Conservation (phyloP, 2,329 filamentous ascomycete genomes). For the Botrytis fragariae region DNA sequence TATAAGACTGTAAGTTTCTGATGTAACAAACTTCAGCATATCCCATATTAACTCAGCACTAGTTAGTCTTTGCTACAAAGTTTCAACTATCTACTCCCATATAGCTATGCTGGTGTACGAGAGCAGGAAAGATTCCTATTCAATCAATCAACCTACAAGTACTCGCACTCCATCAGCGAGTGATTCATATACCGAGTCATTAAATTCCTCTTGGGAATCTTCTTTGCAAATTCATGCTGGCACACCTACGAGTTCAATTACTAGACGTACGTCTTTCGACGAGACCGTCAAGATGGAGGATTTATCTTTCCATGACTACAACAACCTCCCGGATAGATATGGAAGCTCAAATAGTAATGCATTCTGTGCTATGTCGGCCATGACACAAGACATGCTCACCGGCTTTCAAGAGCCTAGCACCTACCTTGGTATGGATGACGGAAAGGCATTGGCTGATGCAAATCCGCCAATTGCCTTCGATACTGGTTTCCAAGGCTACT, state of each 20-base stretch:
- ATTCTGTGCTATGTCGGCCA: conserved; percentile 24
- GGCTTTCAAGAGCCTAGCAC: conserved; percentile 22
- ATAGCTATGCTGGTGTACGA: conserved; percentile 7
- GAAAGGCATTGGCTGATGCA: conserved; percentile 18
- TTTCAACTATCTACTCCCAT: neutral
- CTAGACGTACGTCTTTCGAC: conserved; percentile 14
- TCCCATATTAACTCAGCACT: neutral
- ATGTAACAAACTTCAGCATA: neutral
- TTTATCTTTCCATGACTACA: conserved; percentile 16
- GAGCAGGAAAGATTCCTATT: conserved; percentile 10
- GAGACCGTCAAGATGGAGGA: conserved; percentile 23
- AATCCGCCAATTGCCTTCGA: conserved; percentile 18
- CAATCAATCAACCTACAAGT: neutral
- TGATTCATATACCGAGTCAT: conserved; percentile 16
- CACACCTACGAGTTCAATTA: conserved; percentile 10
- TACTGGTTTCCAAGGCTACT: conserved; percentile 17
- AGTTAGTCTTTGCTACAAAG: neutral
- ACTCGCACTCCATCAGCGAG: conserved; percentile 15
- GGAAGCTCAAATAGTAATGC: neutral
- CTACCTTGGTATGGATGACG: conserved; percentile 18
- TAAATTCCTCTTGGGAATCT: conserved; percentile 17
- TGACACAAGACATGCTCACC: conserved; percentile 24
- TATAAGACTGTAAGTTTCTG: conserved; percentile 6
- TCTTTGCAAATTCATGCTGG: conserved; percentile 7
- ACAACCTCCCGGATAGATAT: conserved; percentile 21